phyloP scores from a whole-genome alignment of 768 basidiomycete species.

The Boletales sp. region DNA sequence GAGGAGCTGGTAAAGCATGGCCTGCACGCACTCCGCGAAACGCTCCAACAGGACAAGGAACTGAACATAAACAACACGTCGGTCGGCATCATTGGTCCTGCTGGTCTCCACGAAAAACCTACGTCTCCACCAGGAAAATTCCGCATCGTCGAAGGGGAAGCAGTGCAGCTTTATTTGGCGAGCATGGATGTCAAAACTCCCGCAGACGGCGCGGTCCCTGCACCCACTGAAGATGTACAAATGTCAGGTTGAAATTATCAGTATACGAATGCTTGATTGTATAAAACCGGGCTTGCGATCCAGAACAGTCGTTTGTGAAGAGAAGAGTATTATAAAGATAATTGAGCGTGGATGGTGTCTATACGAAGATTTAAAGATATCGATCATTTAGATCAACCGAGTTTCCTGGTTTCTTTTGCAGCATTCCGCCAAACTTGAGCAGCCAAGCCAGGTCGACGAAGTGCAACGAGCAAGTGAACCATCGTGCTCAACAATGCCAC shows the following conservation, averaged over 20 bases:
- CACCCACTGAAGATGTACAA: slow-evolving; percentile 68
- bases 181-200: slow-evolving; percentile 73
- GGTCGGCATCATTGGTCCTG: slow-evolving; percentile 85
- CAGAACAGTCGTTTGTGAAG: neutral
- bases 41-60: slow-evolving; percentile 97
- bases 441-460: slow-evolving; percentile 66
- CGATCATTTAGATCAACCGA: neutral
- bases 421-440: slow-evolving; percentile 59
- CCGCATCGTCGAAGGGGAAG: slow-evolving; percentile 84
- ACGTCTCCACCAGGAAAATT: slow-evolving; percentile 59
- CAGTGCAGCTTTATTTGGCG: slow-evolving; percentile 68
- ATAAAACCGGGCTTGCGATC: slow-evolving; percentile 7
- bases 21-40: slow-evolving; percentile 91
- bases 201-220: slow-evolving; percentile 37
- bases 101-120: slow-evolving; percentile 54
- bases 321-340: slow-evolving; percentile 11
- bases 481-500: slow-evolving; percentile 82
- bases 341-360: slow-evolving; percentile 23
- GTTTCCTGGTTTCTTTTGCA: slow-evolving; percentile 15
- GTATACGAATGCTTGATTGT: slow-evolving; percentile 14
- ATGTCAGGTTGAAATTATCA: slow-evolving; percentile 61
- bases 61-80: slow-evolving; percentile 92
- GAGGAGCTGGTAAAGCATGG: slow-evolving; percentile 92
- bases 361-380: slow-evolving; percentile 10
- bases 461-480: slow-evolving; percentile 67